Evolutionary conservation across 805 yeast genomes (phyloP).

Genomic region (Saturnispora ahearnii): DNA sequence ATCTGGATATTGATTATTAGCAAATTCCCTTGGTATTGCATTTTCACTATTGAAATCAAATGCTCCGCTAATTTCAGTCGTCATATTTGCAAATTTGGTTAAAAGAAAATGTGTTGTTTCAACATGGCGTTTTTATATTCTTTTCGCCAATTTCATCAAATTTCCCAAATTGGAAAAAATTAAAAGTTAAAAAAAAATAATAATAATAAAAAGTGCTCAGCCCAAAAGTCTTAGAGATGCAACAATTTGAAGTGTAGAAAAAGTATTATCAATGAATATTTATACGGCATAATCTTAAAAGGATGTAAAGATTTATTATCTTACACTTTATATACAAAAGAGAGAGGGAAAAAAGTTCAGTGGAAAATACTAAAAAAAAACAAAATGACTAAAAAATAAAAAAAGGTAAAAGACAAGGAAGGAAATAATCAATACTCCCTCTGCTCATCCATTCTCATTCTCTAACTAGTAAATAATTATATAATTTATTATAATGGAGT

Average conservation of each 20-base stretch:
- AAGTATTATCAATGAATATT: no score
- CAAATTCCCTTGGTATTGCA: constrained; percentile 5
- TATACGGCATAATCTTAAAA: no score
- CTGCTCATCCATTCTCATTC: not conserved
- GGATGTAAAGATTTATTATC: no score
- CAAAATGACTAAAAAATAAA: not conserved
- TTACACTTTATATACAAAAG: no score
- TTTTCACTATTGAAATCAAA: not conserved
- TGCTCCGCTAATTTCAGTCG: constrained; percentile 1
- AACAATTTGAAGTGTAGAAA: no score
- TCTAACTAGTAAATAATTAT: not conserved
- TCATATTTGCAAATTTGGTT: not conserved
- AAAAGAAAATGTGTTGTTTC: not conserved
- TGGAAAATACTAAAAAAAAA: not conserved
- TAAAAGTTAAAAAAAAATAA: not conserved
- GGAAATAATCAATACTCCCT: not conserved
- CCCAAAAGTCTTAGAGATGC: not conserved
- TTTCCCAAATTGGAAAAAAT: not conserved
- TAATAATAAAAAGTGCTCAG: not conserved
- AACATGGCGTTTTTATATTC: not conserved
- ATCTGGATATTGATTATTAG: constrained; percentile 30
- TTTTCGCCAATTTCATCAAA: not conserved
- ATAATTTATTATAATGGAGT: not conserved
- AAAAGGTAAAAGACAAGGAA: not conserved
- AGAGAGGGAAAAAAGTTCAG: not conserved